Base-by-base conservation (phyloP, 768 basidiomycete genomes). In the Mycena crocata region DNA sequence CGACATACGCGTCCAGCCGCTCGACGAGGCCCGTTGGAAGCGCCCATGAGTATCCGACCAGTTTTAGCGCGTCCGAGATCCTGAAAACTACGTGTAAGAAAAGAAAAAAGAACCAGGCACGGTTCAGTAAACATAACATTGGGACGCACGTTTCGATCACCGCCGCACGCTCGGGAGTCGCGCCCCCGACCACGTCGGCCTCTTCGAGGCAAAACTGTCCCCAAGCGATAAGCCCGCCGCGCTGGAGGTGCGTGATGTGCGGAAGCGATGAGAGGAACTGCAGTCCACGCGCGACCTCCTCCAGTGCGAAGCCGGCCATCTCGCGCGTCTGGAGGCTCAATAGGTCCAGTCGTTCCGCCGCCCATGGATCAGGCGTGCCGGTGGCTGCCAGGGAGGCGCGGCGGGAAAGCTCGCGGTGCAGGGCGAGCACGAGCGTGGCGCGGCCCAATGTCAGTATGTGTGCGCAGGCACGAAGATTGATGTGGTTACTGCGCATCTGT, bases 131-230 rank as follows among this genome's bases (percentile, higher is more conserved):
- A 40, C 6, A 10, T 0, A n/a, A 26, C 21, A 28, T n/a, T n/a
- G 23, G 30, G 40, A 58, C 64, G 56, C 57, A 65, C 64, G 39
- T 32, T 26, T 65, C 49, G 3, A 65, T 40, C 5, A n/a, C 26
- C 8, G 8, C 21, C 28, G 39, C 52, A 5, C 31, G 49, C 37
- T 51, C 63, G 4, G 48, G 45, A 9, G 4, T 1, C 15, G 45
- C 50, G n/a, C 51, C 34, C 1, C 51, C 61, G 21, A 23, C 12
- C 19, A 28, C 62, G 37, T 56, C 57, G 24, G 57, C 57, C 31
- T 58, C 64, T 5, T 52, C 64, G 30, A 58, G 48, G 39, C 46
- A 57, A 28, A 64, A 64, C 42, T 64, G 21, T 40, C 56, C 63
- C 37, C 39, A 64, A 5, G 32, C 40, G 23, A 50, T 6, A 9